Percentiles rank a stretch among this genome's conserved stretches.
phyloP scores from a whole-genome alignment of 805 yeast genomes.

The Pichia ethanolica region DNA sequence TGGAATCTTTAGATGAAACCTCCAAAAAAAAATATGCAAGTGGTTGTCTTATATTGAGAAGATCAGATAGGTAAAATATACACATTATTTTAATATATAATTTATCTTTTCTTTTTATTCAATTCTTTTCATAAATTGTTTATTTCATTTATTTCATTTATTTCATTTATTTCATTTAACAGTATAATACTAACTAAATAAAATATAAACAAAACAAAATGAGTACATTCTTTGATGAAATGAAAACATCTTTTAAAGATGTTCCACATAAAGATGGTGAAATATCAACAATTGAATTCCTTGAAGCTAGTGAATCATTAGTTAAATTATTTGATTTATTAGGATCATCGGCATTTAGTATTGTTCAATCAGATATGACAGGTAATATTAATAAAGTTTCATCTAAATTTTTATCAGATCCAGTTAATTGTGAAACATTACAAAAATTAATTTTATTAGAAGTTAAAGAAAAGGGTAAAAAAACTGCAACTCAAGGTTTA shows the following conservation, averaged over 20 bases:
- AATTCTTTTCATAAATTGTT: no score
- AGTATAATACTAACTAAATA: no score
- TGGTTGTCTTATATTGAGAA: no score
- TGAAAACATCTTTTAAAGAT: constrained; percentile 67
- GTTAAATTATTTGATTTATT: constrained; percentile 77
- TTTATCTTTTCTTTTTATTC: no score
- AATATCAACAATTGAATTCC: constrained; percentile 65
- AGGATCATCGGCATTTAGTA: constrained; percentile 78
- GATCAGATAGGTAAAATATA: no score
- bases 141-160: no score
- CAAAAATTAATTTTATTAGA: constrained; percentile 75
- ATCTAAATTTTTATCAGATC: constrained; percentile 55
- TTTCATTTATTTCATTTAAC: no score
- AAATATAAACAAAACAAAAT: no score
- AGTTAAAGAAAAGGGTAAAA: constrained; percentile 49
- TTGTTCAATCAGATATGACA: constrained; percentile 80
- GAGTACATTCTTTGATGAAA: constrained; percentile 61
- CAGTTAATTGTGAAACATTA: constrained; percentile 56
- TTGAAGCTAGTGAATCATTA: constrained; percentile 78
- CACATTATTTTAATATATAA: no score
- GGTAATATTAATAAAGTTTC: constrained; percentile 79
- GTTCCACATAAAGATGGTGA: constrained; percentile 59
- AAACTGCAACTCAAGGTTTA: constrained; percentile 84
- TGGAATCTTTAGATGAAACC: no score
- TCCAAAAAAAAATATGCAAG: no score